Conservation (phyloP, 1,284 basidiomycete species). For the Leccinum subspadiceum region DNA sequence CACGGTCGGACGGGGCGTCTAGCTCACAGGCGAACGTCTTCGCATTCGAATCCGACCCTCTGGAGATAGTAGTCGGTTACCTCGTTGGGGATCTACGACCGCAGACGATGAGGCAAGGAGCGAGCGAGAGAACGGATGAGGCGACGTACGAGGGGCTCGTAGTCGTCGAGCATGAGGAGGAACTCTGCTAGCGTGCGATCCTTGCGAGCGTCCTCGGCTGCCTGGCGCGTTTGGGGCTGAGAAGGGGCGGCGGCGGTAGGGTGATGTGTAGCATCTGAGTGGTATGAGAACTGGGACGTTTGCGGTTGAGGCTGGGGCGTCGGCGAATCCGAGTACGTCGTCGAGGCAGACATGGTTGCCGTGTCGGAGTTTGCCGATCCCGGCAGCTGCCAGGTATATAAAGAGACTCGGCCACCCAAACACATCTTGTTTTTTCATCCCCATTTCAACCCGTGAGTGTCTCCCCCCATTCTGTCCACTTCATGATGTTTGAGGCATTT, state of each 20-base stretch:
- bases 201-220: conserved; percentile 81
- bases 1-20: not conserved
- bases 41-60: conserved; percentile 93
- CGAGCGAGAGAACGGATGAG: not conserved
- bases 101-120: not conserved
- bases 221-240: conserved; percentile 57
- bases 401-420: conserved; percentile 2
- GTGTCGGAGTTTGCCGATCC: conserved; percentile 27
- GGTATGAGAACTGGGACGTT: conserved; percentile 24
- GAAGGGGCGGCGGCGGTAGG: not conserved
- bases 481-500: conserved; percentile 90
- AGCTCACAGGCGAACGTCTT: conserved; percentile 85
- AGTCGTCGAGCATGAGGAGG: conserved; percentile 93
- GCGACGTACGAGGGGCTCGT: conserved; percentile 83
- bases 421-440: not conserved
- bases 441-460: not conserved
- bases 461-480: conserved; percentile 3
- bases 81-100: conserved; percentile 92
- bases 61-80: conserved; percentile 98
- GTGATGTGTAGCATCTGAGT: conserved; percentile 24
- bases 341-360: conserved; percentile 32
- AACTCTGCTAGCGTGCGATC: conserved; percentile 93
- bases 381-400: conserved; percentile 25
- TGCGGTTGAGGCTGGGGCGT: conserved; percentile 28
- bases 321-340: conserved; percentile 32